phyloP scores from a whole-genome alignment of 768 basidiomycete genomes.

The Lactarius quietus region DNA sequence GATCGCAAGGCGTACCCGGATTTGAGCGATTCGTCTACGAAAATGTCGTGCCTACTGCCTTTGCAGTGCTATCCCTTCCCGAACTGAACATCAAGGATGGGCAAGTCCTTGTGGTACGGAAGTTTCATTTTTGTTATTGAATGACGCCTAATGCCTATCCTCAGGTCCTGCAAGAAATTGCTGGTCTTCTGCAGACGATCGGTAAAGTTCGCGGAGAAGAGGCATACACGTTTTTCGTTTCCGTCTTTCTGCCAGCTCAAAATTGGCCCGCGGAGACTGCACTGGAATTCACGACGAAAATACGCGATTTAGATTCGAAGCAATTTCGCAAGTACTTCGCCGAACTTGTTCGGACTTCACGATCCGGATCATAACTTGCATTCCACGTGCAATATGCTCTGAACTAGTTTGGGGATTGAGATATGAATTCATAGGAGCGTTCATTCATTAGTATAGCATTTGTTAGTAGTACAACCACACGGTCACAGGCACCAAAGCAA shows the following conservation, averaged over 20 bases:
- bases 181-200: slow-evolving; percentile 76
- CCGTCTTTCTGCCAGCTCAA: slow-evolving; percentile 82
- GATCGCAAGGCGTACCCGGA: slow-evolving; percentile 59
- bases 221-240: slow-evolving; percentile 74
- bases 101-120: slow-evolving; percentile 73
- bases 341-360: slow-evolving; percentile 74
- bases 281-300: slow-evolving; percentile 70
- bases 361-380: slow-evolving; percentile 33
- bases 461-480: slow-evolving; percentile 8
- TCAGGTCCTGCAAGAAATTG: slow-evolving; percentile 88
- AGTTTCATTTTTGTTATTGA: neutral
- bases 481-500: neutral
- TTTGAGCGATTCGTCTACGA: slow-evolving; percentile 93
- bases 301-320: slow-evolving; percentile 71
- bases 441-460: slow-evolving; percentile 9
- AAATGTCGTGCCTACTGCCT: slow-evolving; percentile 73
- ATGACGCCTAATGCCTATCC: neutral
- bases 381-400: neutral
- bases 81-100: slow-evolving; percentile 89
- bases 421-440: neutral
- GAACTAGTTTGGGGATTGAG: neutral
- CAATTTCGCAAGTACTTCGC: slow-evolving; percentile 83
- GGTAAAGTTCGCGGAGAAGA: slow-evolving; percentile 76
- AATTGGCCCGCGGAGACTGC: slow-evolving; percentile 80
- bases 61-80: slow-evolving; percentile 72